Evolutionary conservation across 208 protist species (phyloP), one percentile per base, ranked within the genome.

Genomic region (Acanthamoeba triangularis): DNA sequence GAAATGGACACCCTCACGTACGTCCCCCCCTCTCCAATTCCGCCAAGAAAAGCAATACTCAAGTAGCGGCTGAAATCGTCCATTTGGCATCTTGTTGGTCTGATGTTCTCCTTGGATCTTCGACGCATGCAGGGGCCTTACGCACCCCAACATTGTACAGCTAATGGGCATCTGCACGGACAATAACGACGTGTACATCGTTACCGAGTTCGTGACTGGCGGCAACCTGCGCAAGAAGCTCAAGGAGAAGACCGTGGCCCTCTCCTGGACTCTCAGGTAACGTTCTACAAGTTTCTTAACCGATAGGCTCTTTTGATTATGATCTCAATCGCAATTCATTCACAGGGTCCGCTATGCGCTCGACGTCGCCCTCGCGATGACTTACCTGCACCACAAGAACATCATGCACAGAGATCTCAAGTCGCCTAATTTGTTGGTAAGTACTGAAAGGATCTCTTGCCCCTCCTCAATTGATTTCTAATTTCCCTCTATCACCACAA

Each of bases 61-160:
- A 3, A 41, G 37, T 41, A 41, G 37, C 37, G 37, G 37, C 37
- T 41, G 37, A 41, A 41, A 41, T 41, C 37, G 37, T 41, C 37
- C 33, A 74, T 30, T 74, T 74, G 28, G 11, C 65, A 41, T 35
- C n/a, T 6, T n/a, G 7, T 30, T 33, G 11, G 25, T 78, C n/a
- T 18, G 37, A 78, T 47, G 61, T 67, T 37, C 23, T 72, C 10
- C 23, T 72, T 72, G 10, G 65, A 72, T 14, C 65, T 10, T 20
- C n/a, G 3, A 16, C 7, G 20, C 23, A 49, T 52, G 37, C 61
- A 94, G 90, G 90, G 69, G 90, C 33, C 61, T 94, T 33, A 56
- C 47, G 35, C 91, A 95, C 72, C 91, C 91, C 23, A 80, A 95
- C 91, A 85, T 95, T 23, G 91, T 95, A 16, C 91, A 95, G 69